These are phyloP conservation scores for Lanzia echinophila DNA, from an alignment of 2,329 filamentous ascomycete species.

Conservation along the genomic window DNA sequence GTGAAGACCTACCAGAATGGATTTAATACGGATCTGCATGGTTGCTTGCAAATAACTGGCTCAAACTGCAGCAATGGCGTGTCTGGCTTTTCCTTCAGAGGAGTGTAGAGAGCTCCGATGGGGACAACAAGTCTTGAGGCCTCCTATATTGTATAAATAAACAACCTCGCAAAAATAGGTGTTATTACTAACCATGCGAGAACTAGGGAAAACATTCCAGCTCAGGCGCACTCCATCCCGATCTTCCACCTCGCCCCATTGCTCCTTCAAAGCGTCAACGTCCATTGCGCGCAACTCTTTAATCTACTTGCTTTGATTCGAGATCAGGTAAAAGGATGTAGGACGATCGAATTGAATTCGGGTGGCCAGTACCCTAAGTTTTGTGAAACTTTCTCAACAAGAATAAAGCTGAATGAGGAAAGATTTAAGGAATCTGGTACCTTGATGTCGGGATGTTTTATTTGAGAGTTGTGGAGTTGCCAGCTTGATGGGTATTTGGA, in stretches of 20 bases:
- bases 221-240: constrained; percentile 91
- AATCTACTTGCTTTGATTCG: neutral
- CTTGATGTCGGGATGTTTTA: neutral
- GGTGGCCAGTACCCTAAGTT: neutral
- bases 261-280: constrained; percentile 29
- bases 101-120: constrained; percentile 92
- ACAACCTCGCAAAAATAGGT: constrained; percentile 15
- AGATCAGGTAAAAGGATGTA: neutral
- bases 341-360: neutral
- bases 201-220: constrained; percentile 98
- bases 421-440: neutral
- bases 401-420: neutral
- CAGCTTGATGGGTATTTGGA: neutral
- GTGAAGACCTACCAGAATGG: constrained; percentile 72
- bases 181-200: constrained; percentile 70
- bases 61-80: constrained; percentile 90
- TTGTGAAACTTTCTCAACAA: neutral
- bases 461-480: neutral
- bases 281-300: constrained; percentile 21
- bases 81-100: constrained; percentile 88
- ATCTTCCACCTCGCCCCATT: constrained; percentile 71
- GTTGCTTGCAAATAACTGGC: constrained; percentile 92
- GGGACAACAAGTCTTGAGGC: constrained; percentile 90
- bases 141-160: constrained; percentile 53
- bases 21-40: constrained; percentile 92